Evolutionary conservation across 345 rosid genomes (phyloP), one percentile per base, ranked within the genome.

Genomic region (Fremontodendron californicum): DNA sequence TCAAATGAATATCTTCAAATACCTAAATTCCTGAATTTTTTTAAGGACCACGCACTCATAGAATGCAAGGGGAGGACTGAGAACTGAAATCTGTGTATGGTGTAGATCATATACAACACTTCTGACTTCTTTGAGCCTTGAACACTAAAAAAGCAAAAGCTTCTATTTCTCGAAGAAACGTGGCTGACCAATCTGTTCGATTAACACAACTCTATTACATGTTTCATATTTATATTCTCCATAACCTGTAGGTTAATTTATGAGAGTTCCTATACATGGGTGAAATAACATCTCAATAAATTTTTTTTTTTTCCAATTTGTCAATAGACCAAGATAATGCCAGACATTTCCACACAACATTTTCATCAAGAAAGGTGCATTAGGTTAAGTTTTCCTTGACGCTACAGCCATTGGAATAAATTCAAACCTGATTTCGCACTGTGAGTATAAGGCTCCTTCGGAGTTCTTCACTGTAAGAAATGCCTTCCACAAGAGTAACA

Each of bases 401-500:
- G 54, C 19, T 42, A 45, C 37, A 69, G 18, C 35, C 6, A 64
- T 2, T 13, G 57, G 55, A 55, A 74, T 29, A 66, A 79, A 68
- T 33, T 55, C 81, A 67, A 51, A 92, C 99, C 97, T 93, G 98
- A 16, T 86, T 85, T 81, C 99, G 86, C 75, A 93, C 99, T n/a
- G 88, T 76, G 79, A 89, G 86, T 73, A 87, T 23, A 58, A 96
- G 91, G 84, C 87, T 85, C 85, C 81, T 93, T 45, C 97, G 86
- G 71, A 96, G 94, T 84, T 91, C 97, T 77, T 96, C 95, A 25
- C 98, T 89, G 86, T 90, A 92, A 71, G 90, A 85, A 84, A 87
- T 91, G 33, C 96, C 95, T 1, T 96, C 98, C 43, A 90, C 90
- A n/a, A 90, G 97, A 67, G 98, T 93, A 37, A 93, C 96, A 83